These are phyloP conservation scores for Oryza officinalis DNA, from an alignment of 176 grass and related monocot genomes.

Conservation along the genomic window DNA sequence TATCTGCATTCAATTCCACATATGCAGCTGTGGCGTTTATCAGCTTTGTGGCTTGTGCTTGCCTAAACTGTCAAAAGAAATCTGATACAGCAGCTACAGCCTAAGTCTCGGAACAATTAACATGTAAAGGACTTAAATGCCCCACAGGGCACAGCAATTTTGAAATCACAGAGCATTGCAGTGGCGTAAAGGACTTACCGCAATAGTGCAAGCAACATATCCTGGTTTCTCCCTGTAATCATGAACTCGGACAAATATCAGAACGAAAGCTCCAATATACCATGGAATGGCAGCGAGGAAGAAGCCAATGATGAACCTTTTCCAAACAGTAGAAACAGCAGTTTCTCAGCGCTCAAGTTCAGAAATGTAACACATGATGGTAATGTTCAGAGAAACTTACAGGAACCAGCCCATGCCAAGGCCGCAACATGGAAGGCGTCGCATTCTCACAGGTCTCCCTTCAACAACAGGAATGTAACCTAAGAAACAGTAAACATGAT, in stretches of 20 bases:
- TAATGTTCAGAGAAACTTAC: slow-evolving; percentile 56
- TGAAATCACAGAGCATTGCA: background rate
- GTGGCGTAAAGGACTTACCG: slow-evolving; percentile 60
- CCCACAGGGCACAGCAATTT: background rate
- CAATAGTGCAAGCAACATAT: slow-evolving; percentile 90
- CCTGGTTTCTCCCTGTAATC: slow-evolving; percentile 94
- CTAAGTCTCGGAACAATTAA: background rate
- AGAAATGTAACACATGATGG: slow-evolving; percentile 5
- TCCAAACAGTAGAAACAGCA: slow-evolving; percentile 32
- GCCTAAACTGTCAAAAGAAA: background rate
- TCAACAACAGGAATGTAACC: slow-evolving; percentile 80
- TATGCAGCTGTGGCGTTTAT: background rate
- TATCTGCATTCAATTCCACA: background rate
- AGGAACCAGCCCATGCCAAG: slow-evolving; percentile 88
- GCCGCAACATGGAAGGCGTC: slow-evolving; percentile 79
- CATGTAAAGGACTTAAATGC: background rate
- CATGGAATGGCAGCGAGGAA: slow-evolving; percentile 94
- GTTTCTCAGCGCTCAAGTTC: slow-evolving; percentile 13
- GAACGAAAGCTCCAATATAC: slow-evolving; percentile 91
- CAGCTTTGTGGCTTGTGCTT: background rate
- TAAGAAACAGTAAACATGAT: slow-evolving; percentile 29
- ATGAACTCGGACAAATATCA: slow-evolving; percentile 73
- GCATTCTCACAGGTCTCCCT: slow-evolving; percentile 83
- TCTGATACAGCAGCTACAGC: background rate
- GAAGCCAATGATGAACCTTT: slow-evolving; percentile 90